Evolutionary conservation across 148 eudicot genomes (phyloP).

Genomic region (Vaccinium vitisidaea): DNA sequence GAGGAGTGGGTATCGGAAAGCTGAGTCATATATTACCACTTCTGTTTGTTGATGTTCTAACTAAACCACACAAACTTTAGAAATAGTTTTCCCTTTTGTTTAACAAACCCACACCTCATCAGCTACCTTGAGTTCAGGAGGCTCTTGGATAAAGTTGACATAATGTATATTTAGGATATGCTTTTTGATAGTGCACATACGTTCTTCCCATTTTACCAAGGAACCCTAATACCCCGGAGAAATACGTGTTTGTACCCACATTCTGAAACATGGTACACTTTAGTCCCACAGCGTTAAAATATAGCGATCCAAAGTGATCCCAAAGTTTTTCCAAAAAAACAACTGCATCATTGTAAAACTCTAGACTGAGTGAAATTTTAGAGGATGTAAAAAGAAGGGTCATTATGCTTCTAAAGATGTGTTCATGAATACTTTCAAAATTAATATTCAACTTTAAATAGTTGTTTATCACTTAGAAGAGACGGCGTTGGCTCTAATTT

Average conservation of each 20-base stretch:
- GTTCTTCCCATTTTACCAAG: neutral
- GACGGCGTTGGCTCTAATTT: neutral
- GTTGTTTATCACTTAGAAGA: neutral
- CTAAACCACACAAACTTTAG: neutral
- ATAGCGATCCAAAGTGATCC: neutral
- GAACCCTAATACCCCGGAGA: neutral
- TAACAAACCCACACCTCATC: neutral
- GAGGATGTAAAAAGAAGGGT: neutral
- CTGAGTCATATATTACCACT: neutral
- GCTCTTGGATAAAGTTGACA: neutral
- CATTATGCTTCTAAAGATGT: too few species aligned
- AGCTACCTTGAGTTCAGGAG: neutral
- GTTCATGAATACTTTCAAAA: too few species aligned
- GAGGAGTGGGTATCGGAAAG: neutral
- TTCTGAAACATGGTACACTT: neutral
- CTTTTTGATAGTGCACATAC: neutral
- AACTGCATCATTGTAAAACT: neutral
- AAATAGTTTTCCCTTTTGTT: neutral
- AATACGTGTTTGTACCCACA: neutral
- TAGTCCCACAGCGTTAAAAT: neutral
- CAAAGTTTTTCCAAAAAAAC: neutral
- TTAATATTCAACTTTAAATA: neutral
- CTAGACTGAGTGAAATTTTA: neutral
- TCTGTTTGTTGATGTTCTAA: neutral
- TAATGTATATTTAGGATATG: neutral